These are phyloP conservation scores for Boechera divaricarpa DNA, from an alignment of 345 rosid genomes.

Conservation along the genomic window DNA sequence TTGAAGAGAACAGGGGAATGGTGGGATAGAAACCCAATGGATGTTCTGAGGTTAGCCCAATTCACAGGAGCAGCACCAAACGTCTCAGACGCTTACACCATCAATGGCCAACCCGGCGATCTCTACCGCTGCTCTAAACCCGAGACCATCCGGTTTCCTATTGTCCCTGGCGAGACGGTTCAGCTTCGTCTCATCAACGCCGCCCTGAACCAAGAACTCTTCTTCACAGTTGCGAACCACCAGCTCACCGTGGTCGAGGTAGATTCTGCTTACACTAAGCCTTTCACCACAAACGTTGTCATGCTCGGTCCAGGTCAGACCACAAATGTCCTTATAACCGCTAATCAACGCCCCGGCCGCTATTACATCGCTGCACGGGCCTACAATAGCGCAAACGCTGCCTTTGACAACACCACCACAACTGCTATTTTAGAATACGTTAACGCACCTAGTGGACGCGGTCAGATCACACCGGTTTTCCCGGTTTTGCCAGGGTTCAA, in stretches of 20 bases:
- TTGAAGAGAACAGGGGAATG: slow-evolving; percentile 60
- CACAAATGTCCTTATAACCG: slow-evolving; percentile 59
- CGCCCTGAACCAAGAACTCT: slow-evolving; percentile 72
- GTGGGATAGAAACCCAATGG: slow-evolving; percentile 75
- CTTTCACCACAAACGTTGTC: slow-evolving; percentile 57
- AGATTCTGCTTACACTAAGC: slow-evolving; percentile 69
- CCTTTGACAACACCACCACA: slow-evolving; percentile 62
- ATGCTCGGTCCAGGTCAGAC: slow-evolving; percentile 71
- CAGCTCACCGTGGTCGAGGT: slow-evolving; percentile 68
- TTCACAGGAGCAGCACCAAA: slow-evolving; percentile 68
- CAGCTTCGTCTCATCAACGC: slow-evolving; percentile 66
- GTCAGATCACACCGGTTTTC: slow-evolving; percentile 47
- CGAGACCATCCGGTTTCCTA: slow-evolving; percentile 3
- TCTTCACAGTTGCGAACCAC: slow-evolving; percentile 67
- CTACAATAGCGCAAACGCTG: slow-evolving; percentile 59
- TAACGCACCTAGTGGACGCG: slow-evolving; percentile 44
- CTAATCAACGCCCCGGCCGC: slow-evolving; percentile 48
- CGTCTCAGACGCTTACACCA: slow-evolving; percentile 76
- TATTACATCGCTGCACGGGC: slow-evolving; percentile 67
- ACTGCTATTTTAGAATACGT: slow-evolving; percentile 62
- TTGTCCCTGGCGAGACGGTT: slow-evolving; percentile 55
- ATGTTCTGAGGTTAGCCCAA: slow-evolving; percentile 55
- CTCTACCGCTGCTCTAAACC: slow-evolving; percentile 49
- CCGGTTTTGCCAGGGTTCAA: slow-evolving; percentile 60
- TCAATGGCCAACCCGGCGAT: slow-evolving; percentile 70